phyloP scores from a whole-genome alignment of 2,329 filamentous ascomycete species.

The Fusarium sp. region DNA sequence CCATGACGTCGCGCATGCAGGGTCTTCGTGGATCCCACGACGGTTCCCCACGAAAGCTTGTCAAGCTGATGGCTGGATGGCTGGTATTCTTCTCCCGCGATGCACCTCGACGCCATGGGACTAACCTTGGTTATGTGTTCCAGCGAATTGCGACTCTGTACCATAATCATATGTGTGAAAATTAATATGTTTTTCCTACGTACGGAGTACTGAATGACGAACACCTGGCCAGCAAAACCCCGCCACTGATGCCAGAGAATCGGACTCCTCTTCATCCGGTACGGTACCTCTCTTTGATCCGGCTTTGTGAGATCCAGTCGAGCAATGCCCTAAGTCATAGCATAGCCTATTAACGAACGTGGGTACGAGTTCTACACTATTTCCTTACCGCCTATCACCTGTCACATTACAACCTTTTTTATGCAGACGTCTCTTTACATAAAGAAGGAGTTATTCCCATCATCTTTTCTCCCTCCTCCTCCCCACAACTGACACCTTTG shows the following conservation, averaged over 20 bases:
- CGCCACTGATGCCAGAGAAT: constrained; percentile 16
- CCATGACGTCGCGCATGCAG: constrained; percentile 46
- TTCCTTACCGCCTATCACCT: constrained; percentile 26
- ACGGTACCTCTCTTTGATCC: neutral
- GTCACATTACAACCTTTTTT: constrained; percentile 14
- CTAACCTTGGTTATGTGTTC: constrained; percentile 29
- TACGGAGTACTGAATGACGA: constrained; percentile 27
- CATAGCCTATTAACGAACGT: constrained; percentile 21
- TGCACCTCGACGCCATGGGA: constrained; percentile 47
- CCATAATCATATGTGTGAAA: constrained; percentile 19
- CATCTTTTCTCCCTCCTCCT: constrained; percentile 7
- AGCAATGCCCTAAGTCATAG: constrained; percentile 18
- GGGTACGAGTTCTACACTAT: constrained; percentile 6
- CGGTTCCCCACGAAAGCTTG: constrained; percentile 31
- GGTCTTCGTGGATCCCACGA: constrained; percentile 38
- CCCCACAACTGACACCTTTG: constrained; percentile 22
- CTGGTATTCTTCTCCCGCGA: constrained; percentile 16
- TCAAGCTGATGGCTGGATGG: constrained; percentile 28
- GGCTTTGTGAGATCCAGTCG: neutral
- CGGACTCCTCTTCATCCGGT: neutral
- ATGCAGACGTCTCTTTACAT: constrained; percentile 31
- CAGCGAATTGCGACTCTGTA: constrained; percentile 12
- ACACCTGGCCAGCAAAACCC: constrained; percentile 23
- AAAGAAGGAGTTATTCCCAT: constrained; percentile 38
- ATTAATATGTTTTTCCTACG: constrained; percentile 9